Percentiles rank a stretch among this genome's conserved stretches.
Conservation (phyloP, 2,329 filamentous ascomycete genomes). For the Penicillium polonicum region DNA sequence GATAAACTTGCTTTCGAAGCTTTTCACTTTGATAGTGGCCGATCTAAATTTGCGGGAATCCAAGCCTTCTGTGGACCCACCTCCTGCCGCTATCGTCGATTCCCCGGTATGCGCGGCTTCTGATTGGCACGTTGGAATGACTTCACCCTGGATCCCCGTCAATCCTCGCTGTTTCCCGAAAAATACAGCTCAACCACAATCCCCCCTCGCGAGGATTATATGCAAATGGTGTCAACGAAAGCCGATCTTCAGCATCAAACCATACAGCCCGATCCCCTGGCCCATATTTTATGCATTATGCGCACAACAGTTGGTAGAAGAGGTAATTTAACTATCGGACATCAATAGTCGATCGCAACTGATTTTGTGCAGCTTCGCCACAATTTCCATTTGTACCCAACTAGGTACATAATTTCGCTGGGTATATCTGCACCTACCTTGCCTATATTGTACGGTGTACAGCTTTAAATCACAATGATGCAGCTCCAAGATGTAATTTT, state of each 20-base stretch:
- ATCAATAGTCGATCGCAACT: not conserved
- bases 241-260: not conserved
- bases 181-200: not conserved
- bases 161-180: conserved; percentile 12
- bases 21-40: conserved; percentile 16
- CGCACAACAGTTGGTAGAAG: not conserved
- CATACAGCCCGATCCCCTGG: not conserved
- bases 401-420: not conserved
- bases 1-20: conserved; percentile 1
- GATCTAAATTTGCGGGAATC: conserved; percentile 32
- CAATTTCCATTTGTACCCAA: not conserved
- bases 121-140: conserved; percentile 26
- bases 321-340: not conserved
- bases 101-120: conserved; percentile 18
- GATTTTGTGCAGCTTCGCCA: not conserved
- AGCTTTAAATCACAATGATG: conserved; percentile 2
- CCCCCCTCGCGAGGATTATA: conserved; percentile 5
- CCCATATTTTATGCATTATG: not conserved
- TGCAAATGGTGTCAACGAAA: not conserved
- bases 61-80: conserved; percentile 27
- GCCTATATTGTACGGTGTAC: not conserved
- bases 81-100: conserved; percentile 25
- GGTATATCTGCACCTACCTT: not conserved
- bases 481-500: not conserved
- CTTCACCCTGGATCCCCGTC: conserved; percentile 16